Base-by-base conservation (phyloP, 2,329 filamentous ascomycete species). In the Coleophoma cylindrospora region DNA sequence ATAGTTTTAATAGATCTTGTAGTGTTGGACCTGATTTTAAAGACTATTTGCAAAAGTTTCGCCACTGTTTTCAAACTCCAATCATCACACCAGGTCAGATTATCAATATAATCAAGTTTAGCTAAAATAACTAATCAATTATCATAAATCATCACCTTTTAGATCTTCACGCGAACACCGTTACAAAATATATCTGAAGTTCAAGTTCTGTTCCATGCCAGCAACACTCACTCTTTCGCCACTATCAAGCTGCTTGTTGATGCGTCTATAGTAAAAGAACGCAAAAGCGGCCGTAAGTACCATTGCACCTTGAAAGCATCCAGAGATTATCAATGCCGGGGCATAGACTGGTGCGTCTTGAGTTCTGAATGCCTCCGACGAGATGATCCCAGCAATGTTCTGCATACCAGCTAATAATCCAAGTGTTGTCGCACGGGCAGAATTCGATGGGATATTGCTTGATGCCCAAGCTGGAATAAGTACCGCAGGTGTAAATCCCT, bases 281-380 rank as follows among this genome's bases (percentile, higher is more conserved):
- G 32, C 32, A 34, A 17, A 5, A 17, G 21, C 32, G 22, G 38
- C 47, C 4, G 40, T 19, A 14, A 49, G 19, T 8, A 49, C 38
- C 47, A 49, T 49, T 9, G 22, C 21, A 13, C 40, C 47, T 34
- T 49, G 38, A 34, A 49, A 49, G 17, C 47, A 49, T 2, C 21
- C 47, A 2, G 47, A 49, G 7, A 43, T 38, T n/a, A 49, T 43
- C 3, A 49, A 43, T 11, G 47, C 38, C 19, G 47, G 47, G 2
- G 47, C 47, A 49, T 49, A 49, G 12, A 49, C 47, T 14, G 47
- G 47, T n/a, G 47, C 11, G 22, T 49, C 47, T 22, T 49, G 40
- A n/a, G 38, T 43, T 27, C 47, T 43, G 32, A 49, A 49, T 6
- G 38, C 14, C 27, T 43, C 47, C 15, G 47, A 49, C 17, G 38